Base-by-base conservation (phyloP, 352 stramenopile genomes). In the Globisporangium canariense region DNA sequence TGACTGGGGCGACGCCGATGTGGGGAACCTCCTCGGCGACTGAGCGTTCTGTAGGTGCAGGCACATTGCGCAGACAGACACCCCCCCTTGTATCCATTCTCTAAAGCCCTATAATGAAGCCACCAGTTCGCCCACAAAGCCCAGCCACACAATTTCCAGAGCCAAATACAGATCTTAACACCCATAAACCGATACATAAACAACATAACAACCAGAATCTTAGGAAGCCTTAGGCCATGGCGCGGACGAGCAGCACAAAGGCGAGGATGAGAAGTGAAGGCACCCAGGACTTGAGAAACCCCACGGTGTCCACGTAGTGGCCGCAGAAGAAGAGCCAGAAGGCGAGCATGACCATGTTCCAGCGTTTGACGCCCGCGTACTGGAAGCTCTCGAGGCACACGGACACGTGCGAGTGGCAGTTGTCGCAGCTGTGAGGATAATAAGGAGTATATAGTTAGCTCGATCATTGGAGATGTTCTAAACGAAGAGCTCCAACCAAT, bases 391-490 rank as follows among this genome's bases (percentile, higher is more conserved):
- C 79, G 28, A 93, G 74, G 62, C 85, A 92, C 62, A 78, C 77
- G 18, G 91, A 94, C 16, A 99, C 96, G 67, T 99, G 97, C 32
- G 92, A 98, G 77, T 99, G 97, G 73, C 97, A 99, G 77, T 99
- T 99, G 76, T 98, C 94, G 72, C 94, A 98, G 68, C 76, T 86
- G 9, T 38, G 34, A 7, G 14, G 38, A 45, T 14, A 46, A 18
- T 18, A 16, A 4, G 9, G n/a, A 46, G 13, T 46, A 28, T 46
- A 46, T 9, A 8, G 32, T 8, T 5, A 36, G 40, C 40, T n/a
- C 40, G 3, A 46, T 14, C 40, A 18, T 3, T 6, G 14, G 13
- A 45, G 40, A 46, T 46, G 40, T 4, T 14, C 14, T 46, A 14
- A 40, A 38, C 32, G 22, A 57, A 63, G 8, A 46, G 40, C 13